phyloP scores from a whole-genome alignment of 495 filamentous ascomycete species.

The Apiosordaria backusii region DNA sequence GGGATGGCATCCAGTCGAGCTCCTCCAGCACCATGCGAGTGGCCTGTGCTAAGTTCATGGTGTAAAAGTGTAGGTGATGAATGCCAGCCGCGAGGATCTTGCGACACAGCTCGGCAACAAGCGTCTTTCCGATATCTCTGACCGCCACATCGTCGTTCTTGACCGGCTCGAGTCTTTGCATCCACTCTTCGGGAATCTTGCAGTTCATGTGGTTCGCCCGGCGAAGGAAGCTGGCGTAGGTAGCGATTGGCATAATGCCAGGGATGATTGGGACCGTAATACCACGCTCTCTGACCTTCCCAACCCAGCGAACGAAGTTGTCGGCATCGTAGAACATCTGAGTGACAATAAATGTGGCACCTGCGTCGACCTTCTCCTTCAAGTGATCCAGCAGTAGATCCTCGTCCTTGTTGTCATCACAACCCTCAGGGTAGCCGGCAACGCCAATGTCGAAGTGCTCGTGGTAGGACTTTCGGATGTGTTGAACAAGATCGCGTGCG shows the following conservation, averaged over 20 bases:
- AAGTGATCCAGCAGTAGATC: constrained; percentile 85
- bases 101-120: constrained; percentile 91
- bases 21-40: constrained; percentile 93
- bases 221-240: constrained; percentile 85
- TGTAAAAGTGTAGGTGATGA: constrained; percentile 94
- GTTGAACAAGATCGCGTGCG: constrained; percentile 87
- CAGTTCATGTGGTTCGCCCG: constrained; percentile 86
- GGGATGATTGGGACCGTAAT: constrained; percentile 90
- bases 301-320: constrained; percentile 86
- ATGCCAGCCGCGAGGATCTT: constrained; percentile 78
- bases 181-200: constrained; percentile 76
- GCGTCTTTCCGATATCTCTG: constrained; percentile 78
- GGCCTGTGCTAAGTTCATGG: constrained; percentile 96
- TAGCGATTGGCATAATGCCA: constrained; percentile 98
- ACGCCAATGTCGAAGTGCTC: constrained; percentile 98
- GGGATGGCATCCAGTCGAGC: constrained; percentile 71
- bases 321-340: constrained; percentile 99
- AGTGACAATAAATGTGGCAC: constrained; percentile 88
- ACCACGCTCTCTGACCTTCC: constrained; percentile 76
- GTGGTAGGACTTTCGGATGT: constrained; percentile 85
- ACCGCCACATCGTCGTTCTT: constrained; percentile 96
- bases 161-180: constrained; percentile 77
- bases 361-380: constrained; percentile 97
- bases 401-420: constrained; percentile 83
- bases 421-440: constrained; percentile 95